These are phyloP conservation scores for Ogataea trehaloabstinens DNA, from an alignment of 805 yeast genomes.

Conservation along the genomic window DNA sequence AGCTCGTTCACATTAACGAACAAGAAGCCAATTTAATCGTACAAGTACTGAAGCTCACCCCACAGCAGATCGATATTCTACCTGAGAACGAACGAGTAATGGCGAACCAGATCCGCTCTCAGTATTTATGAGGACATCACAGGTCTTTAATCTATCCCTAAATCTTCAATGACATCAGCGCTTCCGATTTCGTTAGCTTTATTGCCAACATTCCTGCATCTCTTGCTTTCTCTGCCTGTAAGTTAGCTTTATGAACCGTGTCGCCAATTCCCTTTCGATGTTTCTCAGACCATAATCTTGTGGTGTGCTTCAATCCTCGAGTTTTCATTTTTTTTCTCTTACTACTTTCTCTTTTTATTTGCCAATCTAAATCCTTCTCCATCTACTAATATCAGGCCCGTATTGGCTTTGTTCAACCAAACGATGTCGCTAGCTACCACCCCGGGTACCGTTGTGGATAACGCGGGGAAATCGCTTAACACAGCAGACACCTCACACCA, in stretches of 20 bases:
- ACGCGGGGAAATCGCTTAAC: too few species aligned
- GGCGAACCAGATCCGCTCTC: slow-evolving; percentile 54
- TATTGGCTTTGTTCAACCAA: too few species aligned
- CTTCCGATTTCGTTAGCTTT: background rate
- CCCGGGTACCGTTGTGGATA: too few species aligned
- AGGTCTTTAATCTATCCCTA: slow-evolving; percentile 9
- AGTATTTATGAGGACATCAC: slow-evolving; percentile 39
- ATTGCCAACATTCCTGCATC: background rate
- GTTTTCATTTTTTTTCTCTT: too few species aligned
- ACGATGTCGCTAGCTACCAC: too few species aligned
- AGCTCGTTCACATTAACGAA: slow-evolving; percentile 49
- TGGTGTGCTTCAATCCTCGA: too few species aligned
- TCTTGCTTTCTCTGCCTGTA: background rate
- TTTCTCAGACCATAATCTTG: background rate
- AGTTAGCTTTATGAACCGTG: slow-evolving; percentile 4
- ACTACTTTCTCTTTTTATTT: too few species aligned
- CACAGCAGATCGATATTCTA: slow-evolving; percentile 46
- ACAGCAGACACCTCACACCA: too few species aligned
- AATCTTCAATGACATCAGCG: slow-evolving; percentile 4
- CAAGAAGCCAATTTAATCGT: slow-evolving; percentile 58
- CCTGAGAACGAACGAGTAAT: slow-evolving; percentile 53
- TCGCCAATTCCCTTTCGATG: slow-evolving; percentile 3
- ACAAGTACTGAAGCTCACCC: slow-evolving; percentile 50
- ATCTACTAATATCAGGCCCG: too few species aligned
- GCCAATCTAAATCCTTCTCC: too few species aligned